Evolutionary conservation across 2,329 filamentous ascomycete species (phyloP), one percentile per base, ranked within the genome.

Genomic region (Lecanicillium sp.): DNA sequence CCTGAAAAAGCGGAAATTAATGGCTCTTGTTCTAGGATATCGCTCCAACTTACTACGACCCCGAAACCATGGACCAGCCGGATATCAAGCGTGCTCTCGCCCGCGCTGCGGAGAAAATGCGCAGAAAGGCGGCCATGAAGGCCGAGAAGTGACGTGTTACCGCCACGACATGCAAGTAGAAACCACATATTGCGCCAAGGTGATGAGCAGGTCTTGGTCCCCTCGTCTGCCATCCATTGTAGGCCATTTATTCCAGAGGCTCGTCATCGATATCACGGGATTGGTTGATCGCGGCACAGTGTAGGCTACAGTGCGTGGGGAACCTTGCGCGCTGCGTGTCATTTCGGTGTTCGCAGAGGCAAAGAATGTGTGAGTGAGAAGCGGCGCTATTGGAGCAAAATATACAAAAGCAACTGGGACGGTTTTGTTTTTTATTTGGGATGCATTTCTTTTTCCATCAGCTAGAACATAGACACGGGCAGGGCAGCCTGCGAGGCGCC

Each of bases 41-140:
- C 55, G 90, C 93, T 4, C 90, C 90, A 2, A 81, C 77, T 15
- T 98, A 98, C 69, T 98, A 95, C 67, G 89, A 98, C 60, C 67
- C 96, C 10, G 76, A 83, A 2, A 77, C 78, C 0, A 96, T 97
- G 67, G 81, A 79, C 44, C 89, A 95, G 65, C 88, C 90, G 45
- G 90, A 96, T 51, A 83, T 95, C 56, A 90, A 86, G 70, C 82
- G 78, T 30, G 79, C 81, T 3, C 68, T 86, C 26, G 69, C 73
- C 53, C 68, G 76, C 19, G 73, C 80, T 0, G 65, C 70, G 1
- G 79, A 84, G 54, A 83, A 78, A 70, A 73, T 81, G 60, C 74
- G 73, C 55, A 72, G 82, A 50, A 79, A 76, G 58, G 71, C 77
- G 57, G 77, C 77, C 19, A 75, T 76, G 69, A 79, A 67, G 73